A percentile compares a stretch with the other conserved stretches of the same genome.
Conservation (phyloP, 345 rosid genomes). For the Linum trigynum region DNA sequence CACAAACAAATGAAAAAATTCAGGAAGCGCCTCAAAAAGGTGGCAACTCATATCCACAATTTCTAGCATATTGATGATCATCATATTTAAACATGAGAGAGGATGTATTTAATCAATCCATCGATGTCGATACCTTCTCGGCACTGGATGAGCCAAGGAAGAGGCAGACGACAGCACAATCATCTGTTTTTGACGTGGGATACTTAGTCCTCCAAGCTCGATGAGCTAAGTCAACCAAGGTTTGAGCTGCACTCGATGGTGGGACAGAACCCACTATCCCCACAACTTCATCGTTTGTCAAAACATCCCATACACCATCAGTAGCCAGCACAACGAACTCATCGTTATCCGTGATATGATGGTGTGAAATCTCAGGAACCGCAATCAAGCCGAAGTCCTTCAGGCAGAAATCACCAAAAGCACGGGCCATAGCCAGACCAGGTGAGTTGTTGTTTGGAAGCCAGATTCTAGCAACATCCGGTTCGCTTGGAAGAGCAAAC, state of each 20-base stretch:
- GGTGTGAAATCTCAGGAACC: conserved; percentile 74
- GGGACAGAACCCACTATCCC: conserved; percentile 69
- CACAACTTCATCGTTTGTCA: conserved; percentile 78
- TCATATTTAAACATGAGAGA: not conserved
- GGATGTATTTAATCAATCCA: not conserved
- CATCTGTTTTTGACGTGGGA: conserved; percentile 90
- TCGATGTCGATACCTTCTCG: conserved; percentile 8
- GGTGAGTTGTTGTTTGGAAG: conserved; percentile 88
- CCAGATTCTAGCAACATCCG: conserved; percentile 97
- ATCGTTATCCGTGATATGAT: conserved; percentile 59
- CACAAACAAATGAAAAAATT: not conserved
- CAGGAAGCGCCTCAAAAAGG: not conserved
- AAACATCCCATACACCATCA: conserved; percentile 99
- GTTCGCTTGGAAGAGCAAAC: conserved; percentile 91
- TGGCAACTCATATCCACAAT: not conserved
- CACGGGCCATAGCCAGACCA: conserved; percentile 99
- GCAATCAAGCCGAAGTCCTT: conserved; percentile 95
- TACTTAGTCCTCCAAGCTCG: conserved; percentile 86
- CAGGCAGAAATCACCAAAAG: conserved; percentile 97
- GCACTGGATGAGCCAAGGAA: conserved; percentile 50
- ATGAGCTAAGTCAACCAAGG: conserved; percentile 77
- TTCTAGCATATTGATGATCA: not conserved
- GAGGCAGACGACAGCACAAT: conserved; percentile 95
- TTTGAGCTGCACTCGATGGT: conserved; percentile 57
- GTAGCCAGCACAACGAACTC: conserved; percentile 92